These are phyloP conservation scores for Westerdykella aurantiaca DNA, from an alignment of 2,329 filamentous ascomycete genomes.

Conservation along the genomic window DNA sequence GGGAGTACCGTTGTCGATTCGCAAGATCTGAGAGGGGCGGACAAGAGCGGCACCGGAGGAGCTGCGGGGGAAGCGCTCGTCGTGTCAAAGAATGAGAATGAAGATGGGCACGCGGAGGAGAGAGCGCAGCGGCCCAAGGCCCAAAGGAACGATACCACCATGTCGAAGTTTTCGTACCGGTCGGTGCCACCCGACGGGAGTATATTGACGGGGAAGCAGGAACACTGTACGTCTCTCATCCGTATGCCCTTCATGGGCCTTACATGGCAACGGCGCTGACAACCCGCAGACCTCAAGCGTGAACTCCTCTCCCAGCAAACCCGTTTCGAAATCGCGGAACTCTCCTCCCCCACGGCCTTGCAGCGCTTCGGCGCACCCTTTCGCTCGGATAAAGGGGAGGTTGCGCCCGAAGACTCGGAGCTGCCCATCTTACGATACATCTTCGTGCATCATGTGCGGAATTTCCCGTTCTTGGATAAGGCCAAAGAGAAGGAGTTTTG, in stretches of 20 bases:
- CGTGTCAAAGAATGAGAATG: neutral
- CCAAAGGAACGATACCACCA: constrained; percentile 27
- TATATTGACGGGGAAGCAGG: constrained; percentile 87
- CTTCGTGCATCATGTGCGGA: constrained; percentile 95
- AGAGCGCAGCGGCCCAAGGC: constrained; percentile 14
- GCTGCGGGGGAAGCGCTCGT: too few relatives aligned
- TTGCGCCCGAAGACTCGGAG: constrained; percentile 88
- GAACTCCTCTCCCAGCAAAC: constrained; percentile 90
- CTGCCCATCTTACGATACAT: constrained; percentile 91
- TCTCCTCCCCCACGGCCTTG: constrained; percentile 90
- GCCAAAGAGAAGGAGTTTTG: constrained; percentile 98
- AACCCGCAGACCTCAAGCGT: constrained; percentile 73
- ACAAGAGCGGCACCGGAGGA: too few relatives aligned
- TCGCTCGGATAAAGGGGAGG: constrained; percentile 84
- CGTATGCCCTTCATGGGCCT: neutral
- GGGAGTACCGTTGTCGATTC: constrained; percentile 10
- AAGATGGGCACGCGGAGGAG: neutral
- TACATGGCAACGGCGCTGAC: constrained; percentile 5
- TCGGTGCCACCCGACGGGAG: constrained; percentile 51
- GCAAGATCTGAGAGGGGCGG: neutral
- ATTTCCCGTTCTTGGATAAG: constrained; percentile 96
- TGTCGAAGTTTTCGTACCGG: constrained; percentile 37
- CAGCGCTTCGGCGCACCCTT: constrained; percentile 95
- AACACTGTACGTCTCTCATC: constrained; percentile 66
- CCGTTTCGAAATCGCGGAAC: constrained; percentile 80